These are phyloP conservation scores for Santalum album DNA, from an alignment of 164 flowering plant genomes.

Conservation along the genomic window DNA sequence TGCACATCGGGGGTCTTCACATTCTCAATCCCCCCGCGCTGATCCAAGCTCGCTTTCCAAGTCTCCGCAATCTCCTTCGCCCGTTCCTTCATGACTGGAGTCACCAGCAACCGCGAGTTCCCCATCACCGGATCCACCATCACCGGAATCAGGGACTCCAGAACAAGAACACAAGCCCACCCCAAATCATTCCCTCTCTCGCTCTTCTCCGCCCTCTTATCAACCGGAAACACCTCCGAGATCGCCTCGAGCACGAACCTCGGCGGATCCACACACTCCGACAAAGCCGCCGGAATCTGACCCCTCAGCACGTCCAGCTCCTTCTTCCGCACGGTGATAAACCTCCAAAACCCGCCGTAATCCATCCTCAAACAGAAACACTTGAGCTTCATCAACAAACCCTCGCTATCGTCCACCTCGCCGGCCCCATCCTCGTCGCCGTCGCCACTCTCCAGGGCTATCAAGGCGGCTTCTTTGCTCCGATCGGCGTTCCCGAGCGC, in stretches of 20 bases:
- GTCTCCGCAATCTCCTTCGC: slow-evolving; percentile 73
- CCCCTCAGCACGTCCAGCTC: slow-evolving; percentile 53
- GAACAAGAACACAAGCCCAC: slow-evolving; percentile 88
- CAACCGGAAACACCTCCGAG: slow-evolving; percentile 86
- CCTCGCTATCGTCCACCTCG: slow-evolving; percentile 43
- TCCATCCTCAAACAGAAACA: slow-evolving; percentile 61
- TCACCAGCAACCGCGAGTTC: slow-evolving; percentile 67
- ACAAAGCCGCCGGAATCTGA: slow-evolving; percentile 46
- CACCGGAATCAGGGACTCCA: slow-evolving; percentile 78
- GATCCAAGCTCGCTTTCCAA: slow-evolving; percentile 84
- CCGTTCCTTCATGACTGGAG: slow-evolving; percentile 58
- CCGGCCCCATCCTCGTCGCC: slow-evolving; percentile 13
- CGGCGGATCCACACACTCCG: slow-evolving; percentile 77
- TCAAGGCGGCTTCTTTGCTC: slow-evolving; percentile 36
- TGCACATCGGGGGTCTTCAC: slow-evolving; percentile 94
- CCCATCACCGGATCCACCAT: slow-evolving; percentile 83
- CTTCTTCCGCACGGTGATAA: slow-evolving; percentile 64
- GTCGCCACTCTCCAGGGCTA: slow-evolving; percentile 12
- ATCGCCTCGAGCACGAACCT: slow-evolving; percentile 76
- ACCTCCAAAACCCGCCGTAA: slow-evolving; percentile 56
- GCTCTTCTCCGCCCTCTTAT: slow-evolving; percentile 42
- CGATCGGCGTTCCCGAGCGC: slow-evolving; percentile 43
- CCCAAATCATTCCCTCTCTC: slow-evolving; percentile 63
- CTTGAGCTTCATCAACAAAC: slow-evolving; percentile 33
- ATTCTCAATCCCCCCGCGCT: slow-evolving; percentile 90